Evolutionary conservation across 805 yeast genomes (phyloP), one percentile per base, ranked within the genome.

Genomic region (Candida loeiensis): DNA sequence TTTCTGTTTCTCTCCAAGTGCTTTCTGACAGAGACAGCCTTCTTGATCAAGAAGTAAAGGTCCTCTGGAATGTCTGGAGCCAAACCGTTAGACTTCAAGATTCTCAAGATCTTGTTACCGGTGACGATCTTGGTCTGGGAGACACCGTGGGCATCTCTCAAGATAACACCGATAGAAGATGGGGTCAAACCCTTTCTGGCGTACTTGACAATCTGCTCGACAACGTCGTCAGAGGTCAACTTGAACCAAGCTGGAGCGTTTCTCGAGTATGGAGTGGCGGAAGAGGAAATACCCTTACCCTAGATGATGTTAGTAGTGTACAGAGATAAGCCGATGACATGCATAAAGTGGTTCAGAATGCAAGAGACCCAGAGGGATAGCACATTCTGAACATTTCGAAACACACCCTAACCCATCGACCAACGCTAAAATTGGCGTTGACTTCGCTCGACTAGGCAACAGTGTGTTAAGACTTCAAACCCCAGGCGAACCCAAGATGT

Each of bases 11-110:
- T 87, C 80, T 93, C 99, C 72, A 93, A 85, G 79, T 93, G 99
- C 87, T 93, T 93, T 89, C 99, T 93, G 75, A 95, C 96, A 58
- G 97, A 69, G 66, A 93, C 98, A 71, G 99, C 99, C 85, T 93
- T 93, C 89, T 91, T 93, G 72, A 93, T 93, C 77, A 93, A 85
- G 78, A 77, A 90, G 93, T 93, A 93, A 66, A 93, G 85, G 74
- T 93, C 99, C 83, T 93, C 99, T 76, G 99, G 99, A 68, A 93
- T 85, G 79, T 93, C 99, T 74, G 99, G 98, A 68, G 98, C 99
- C 69, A 93, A 87, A 84, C 99, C 99, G 82, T 90, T 89, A 53
- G 98, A 85, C 78, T 91, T 93, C 74, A 93, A 83, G 80, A 93
- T 90, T 85, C 99, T 90, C 75, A 93, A 85, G 66, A 93, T 85